Base-by-base conservation (phyloP, 1,284 basidiomycete genomes). In the Austroboletus novae-zelandiae region DNA sequence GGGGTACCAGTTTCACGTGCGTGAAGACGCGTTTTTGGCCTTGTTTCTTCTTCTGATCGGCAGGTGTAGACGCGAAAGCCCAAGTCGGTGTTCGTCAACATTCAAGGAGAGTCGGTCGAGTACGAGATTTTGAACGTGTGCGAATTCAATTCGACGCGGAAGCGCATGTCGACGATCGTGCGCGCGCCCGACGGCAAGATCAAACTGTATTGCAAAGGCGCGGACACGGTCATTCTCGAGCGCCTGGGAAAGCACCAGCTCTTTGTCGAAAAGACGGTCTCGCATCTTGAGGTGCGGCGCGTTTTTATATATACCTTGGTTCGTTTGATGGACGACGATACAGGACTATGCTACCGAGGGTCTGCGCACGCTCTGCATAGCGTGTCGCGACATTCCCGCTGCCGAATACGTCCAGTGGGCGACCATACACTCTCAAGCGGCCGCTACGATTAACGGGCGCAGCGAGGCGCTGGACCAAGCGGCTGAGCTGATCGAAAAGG, bases 61-160 rank as follows among this genome's bases (percentile, higher is more conserved):
- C 8, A 1, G 6, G 30, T 51, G 27, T 63, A 96, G 91, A 95
- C 81, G 4, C 89, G 97, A 43, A 99, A 98, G 69, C 96, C 96
- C 7, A 94, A 89, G 66, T 97, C 94, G 0, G 91, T 95, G 5
- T 98, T 92, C 65, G 82, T 98, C 54, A 86, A 90, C 49, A 79
- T 95, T 48, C 75, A 81, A 50, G 94, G 91, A 17, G 70, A 76
- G 49, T 73, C 79, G 6, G 77, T 83, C 52, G 94, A 98, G 67
- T 98, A 86, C 66, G 85, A 98, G 69, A 84, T 99, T 48, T 74
- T 99, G 50, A 98, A 99, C 64, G 89, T 99, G 42, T 97, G 94
- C 79, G 97, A 99, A 70, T 99, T 99, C 79, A 99, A 98, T 69
- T 97, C 93, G 43, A 93, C 94, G 1, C 82, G 96, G 42, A 99